phyloP scores from a whole-genome alignment of 768 basidiomycete species.

The Suillus spraguei region DNA sequence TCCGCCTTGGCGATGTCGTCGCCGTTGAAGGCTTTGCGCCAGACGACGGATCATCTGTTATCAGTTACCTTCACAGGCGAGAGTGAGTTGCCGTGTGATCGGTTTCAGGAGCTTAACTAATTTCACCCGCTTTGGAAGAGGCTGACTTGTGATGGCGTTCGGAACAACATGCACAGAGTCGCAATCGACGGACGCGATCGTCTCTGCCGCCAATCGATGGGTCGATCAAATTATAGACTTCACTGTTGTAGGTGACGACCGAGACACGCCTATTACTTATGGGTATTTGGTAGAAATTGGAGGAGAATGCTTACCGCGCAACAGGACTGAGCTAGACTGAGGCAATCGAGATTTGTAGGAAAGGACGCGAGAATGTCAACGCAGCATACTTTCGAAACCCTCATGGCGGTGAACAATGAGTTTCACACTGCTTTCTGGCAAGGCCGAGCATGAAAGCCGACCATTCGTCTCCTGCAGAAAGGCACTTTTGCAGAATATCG shows the following conservation, averaged over 20 bases:
- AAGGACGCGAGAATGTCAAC: background rate
- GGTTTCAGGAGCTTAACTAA: background rate
- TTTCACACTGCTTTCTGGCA: background rate
- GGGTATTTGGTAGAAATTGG: slow-evolving; percentile 12
- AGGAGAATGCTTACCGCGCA: background rate
- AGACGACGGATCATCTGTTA: slow-evolving; percentile 13
- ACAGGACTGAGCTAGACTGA: background rate
- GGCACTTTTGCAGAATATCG: slow-evolving; percentile 16
- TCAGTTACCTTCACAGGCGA: slow-evolving; percentile 8
- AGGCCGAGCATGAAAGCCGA: slow-evolving; percentile 7
- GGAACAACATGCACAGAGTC: slow-evolving; percentile 2
- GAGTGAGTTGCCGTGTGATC: background rate
- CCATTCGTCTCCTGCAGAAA: slow-evolving; percentile 13
- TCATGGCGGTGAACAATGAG: background rate
- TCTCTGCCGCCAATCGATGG: background rate
- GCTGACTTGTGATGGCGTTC: slow-evolving; percentile 11
- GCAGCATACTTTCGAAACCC: background rate
- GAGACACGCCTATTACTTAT: background rate
- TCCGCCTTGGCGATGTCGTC: slow-evolving; percentile 13
- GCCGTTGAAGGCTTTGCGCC: slow-evolving; percentile 15
- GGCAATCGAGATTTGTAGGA: too few relatives aligned
- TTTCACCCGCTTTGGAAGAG: slow-evolving; percentile 6
- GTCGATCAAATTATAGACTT: slow-evolving; percentile 12
- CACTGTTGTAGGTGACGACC: slow-evolving; percentile 10
- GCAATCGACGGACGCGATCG: slow-evolving; percentile 1